Evolutionary conservation across 2,329 filamentous ascomycete species (phyloP).

Genomic region (Bipolaris cookei): DNA sequence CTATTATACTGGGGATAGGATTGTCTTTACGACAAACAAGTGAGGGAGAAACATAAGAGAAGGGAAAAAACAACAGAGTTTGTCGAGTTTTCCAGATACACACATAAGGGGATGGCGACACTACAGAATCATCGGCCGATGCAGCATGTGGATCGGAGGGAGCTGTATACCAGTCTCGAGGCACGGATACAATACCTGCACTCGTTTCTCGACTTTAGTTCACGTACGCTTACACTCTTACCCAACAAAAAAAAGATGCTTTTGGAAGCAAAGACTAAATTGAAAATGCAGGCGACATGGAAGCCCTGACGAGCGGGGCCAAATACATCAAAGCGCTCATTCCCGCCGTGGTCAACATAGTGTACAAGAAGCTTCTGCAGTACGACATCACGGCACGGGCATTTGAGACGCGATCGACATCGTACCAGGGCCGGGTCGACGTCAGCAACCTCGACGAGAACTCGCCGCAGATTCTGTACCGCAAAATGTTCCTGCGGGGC

Average conservation of each 20-base stretch:
- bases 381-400: slow-evolving; percentile 83
- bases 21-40: neutral
- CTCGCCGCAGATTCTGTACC: slow-evolving; percentile 75
- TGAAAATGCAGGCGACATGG: slow-evolving; percentile 64
- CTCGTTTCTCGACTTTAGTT: slow-evolving; percentile 76
- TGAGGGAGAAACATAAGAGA: neutral
- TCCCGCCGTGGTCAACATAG: slow-evolving; percentile 81
- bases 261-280: neutral
- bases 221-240: slow-evolving; percentile 58
- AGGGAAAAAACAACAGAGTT: neutral
- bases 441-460: slow-evolving; percentile 65
- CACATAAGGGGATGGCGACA: slow-evolving; percentile 26
- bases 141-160: slow-evolving; percentile 71
- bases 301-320: slow-evolving; percentile 70
- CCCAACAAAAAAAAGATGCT: neutral
- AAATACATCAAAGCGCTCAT: slow-evolving; percentile 85
- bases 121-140: slow-evolving; percentile 41
- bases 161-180: slow-evolving; percentile 74
- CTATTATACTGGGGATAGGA: too few relatives aligned
- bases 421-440: slow-evolving; percentile 71
- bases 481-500: slow-evolving; percentile 78
- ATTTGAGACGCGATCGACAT: slow-evolving; percentile 67
- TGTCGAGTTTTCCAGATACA: neutral
- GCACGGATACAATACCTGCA: slow-evolving; percentile 74
- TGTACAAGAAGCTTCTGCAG: slow-evolving; percentile 80